Evolutionary conservation across 768 basidiomycete species (phyloP), one percentile per base, ranked within the genome.

Genomic region (Cyathus striatus): DNA sequence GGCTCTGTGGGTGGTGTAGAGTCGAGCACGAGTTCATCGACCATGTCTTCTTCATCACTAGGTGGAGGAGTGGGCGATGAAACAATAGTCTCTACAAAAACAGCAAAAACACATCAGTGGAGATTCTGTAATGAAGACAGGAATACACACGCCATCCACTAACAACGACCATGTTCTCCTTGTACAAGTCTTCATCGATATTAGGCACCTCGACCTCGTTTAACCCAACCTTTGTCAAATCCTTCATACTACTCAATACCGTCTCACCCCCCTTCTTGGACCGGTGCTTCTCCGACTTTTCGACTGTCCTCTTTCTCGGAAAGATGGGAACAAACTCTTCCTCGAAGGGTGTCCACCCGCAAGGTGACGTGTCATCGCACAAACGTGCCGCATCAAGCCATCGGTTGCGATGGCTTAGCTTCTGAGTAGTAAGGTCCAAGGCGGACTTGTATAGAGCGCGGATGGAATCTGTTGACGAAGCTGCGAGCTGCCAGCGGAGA

Each of bases 81-180:
- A 37, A 61, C 51, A 46, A 68, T 62, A 0, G 69, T 66, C 30
- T 68, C 69, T 72, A 33, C 18, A 32, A 6, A 16, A 17, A 42
- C 9, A 32, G 30, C 17, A 27, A n/a, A 7, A 33, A 16, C 37
- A 21, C 14, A 6, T 12, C 18, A 16, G 34, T 21, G 30, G n/a
- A n/a, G n/a, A n/a, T n/a, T n/a, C n/a, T n/a, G n/a, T n/a, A n/a
- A n/a, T n/a, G n/a, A n/a, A n/a, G n/a, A n/a, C n/a, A n/a, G n/a
- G n/a, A 38, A 22, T 33, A 70, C 75, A 34, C 53, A 86, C 86
- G 57, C 81, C 83, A 83, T 22, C 83, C 85, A 57, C 78, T 70
- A 1, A 85, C 73, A 24, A 84, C 52, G 6, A 70, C 61, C 68
- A 87, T 73, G 55, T 78, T 75, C 39, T 70, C 68, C 25, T 53